These are phyloP conservation scores for Trichosporon coremiiforme DNA, from an alignment of 1,284 basidiomycete genomes.

Conservation along the genomic window DNA sequence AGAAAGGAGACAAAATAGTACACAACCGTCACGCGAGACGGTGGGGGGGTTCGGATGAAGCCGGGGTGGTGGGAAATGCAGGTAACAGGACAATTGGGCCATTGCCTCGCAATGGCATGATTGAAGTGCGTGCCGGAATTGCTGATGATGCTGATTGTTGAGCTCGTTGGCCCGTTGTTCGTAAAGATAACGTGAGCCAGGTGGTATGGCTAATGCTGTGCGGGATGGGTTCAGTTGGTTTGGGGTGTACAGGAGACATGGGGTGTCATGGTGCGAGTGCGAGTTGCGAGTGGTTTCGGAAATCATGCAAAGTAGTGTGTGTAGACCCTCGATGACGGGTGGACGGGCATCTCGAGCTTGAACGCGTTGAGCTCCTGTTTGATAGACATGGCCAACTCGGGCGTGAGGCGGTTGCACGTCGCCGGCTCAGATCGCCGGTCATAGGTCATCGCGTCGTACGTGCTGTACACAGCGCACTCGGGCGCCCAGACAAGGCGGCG, in stretches of 20 bases:
- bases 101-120: neutral
- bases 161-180: neutral
- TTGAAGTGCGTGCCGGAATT: neutral
- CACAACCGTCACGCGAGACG: neutral
- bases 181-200: slow-evolving; percentile 11
- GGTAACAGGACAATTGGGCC: slow-evolving; percentile 2
- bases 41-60: neutral
- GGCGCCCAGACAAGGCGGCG: slow-evolving; percentile 84
- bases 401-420: slow-evolving; percentile 94
- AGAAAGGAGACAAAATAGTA: slow-evolving; percentile 3
- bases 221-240: neutral
- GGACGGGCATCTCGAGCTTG: slow-evolving; percentile 99
- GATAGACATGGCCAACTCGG: slow-evolving; percentile 88
- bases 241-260: slow-evolving; percentile 20
- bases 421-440: slow-evolving; percentile 93
- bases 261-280: slow-evolving; percentile 11
- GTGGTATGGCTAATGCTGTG: slow-evolving; percentile 11
- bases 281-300: too few relatives aligned
- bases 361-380: slow-evolving; percentile 95
- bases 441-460: slow-evolving; percentile 86
- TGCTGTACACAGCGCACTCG: slow-evolving; percentile 91
- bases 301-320: slow-evolving; percentile 65
- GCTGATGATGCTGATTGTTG: slow-evolving; percentile 1
- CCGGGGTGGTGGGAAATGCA: neutral
- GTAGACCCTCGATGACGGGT: slow-evolving; percentile 80